Base-by-base conservation (phyloP, 148 eudicot genomes). In the Pouteria glomerata region DNA sequence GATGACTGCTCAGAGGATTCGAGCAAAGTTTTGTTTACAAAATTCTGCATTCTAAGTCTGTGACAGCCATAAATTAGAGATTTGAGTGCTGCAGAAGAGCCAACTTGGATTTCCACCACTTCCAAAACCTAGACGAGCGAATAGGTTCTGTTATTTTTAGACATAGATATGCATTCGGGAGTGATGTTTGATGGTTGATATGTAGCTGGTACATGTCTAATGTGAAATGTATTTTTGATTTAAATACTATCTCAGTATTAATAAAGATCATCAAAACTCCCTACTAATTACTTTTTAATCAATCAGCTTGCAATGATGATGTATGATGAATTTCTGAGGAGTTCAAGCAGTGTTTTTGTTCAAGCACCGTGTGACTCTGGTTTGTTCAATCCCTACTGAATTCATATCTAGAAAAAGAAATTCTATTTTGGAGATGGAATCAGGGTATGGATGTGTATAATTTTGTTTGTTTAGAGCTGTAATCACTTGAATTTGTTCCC, bases 1-100 rank as follows among this genome's bases (percentile, higher is more conserved):
- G 88, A 87, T 82, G 82, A 82, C 53, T 79, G 83, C 76, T 57
- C 58, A 52, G 84, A 83, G 76, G 87, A 82, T 71, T 62, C 65
- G 57, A 63, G 73, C 34, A 62, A 78, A 66, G 70, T 78, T 63
- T 74, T 75, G 75, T 30, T 70, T 71, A 58, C 61, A 57, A 70
- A 44, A 10, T 55, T 60, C 48, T 19, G 30, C 73, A 33, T 48
- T 34, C 52, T 74, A 66, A 66, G 69, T 60, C 65, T 68, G 71
- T 68, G 75, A 42, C 58, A 48, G 50, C 56, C 26, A 71, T 66
- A 48, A 76, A 33, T 71, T 70, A 66, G 82, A 75, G 72, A 73
- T 45, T 76, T 56, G 63, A 81, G 57, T 70, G 77, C 69, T 72
- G 81, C 74, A 21, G 78, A 74, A 67, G 71, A 64, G 61, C 66